Base-by-base conservation (phyloP, 2,329 filamentous ascomycete genomes). In the Fusarium heterosporum region DNA sequence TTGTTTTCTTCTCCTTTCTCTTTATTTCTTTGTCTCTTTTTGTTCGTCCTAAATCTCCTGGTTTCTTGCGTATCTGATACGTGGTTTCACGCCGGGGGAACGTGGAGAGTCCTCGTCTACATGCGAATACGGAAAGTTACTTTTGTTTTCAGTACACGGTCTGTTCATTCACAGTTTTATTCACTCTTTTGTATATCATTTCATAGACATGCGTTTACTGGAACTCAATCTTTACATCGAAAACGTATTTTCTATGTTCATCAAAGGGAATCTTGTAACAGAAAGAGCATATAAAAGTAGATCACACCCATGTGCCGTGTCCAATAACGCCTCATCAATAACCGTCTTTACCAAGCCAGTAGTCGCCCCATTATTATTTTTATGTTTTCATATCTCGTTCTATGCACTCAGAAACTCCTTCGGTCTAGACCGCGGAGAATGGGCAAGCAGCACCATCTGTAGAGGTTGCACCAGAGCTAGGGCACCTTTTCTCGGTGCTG, bases 381-480 rank as follows among this genome's bases (percentile, higher is more conserved):
- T 34, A 8, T 42, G 4, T 10, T 62, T 47, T 28, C 38, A n/a
- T 26, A 41, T 19, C 17, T 26, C 42, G 9, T 51, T 34, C 13
- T 52, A 30, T 26, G 17, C 9, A n/a, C 16, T 25, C n/a, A 11
- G 16, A 7, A 8, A 34, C 22, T 22, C 22, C 22, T 17, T 13
- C 29, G 14, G 13, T 26, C 14, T 51, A 64, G 22, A 41, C 58
- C 32, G 38, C 55, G 17, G 66, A 66, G n/a, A 69, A 69, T 19
- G 66, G 66, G 48, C 66, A 69, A 8, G 54, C 39, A 48, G 61
- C 60, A 10, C 65, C 56, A 4, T 54, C 22, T 5, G 48, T 17
- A 26, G 66, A 64, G 34, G 49, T 54, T 4, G 64, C 61, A 5
- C 71, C 67, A 10, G 67, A 70, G 43, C 63, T 64, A 9, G 67